Percentiles rank a stretch among this genome's conserved stretches.
Conservation (phyloP, 345 rosid genomes). For the Hibiscus trionum region DNA sequence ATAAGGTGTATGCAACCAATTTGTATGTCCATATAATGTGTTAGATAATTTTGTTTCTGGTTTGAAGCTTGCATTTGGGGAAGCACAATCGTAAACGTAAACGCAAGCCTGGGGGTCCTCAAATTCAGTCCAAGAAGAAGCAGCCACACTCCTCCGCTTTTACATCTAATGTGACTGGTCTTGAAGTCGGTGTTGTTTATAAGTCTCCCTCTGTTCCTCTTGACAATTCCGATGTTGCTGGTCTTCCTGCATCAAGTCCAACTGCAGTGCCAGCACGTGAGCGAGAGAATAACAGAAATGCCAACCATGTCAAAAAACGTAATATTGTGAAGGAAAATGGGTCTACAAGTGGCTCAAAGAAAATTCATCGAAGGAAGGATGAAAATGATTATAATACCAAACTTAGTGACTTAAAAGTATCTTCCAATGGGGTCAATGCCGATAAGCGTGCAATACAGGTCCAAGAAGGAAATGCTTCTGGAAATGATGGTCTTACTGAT, state of each 20-base stretch:
- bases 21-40: neutral
- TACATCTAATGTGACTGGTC: slow-evolving; percentile 23
- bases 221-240: slow-evolving; percentile 27
- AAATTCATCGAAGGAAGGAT: slow-evolving; percentile 26
- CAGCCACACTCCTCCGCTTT: slow-evolving; percentile 33
- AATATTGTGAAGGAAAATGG: slow-evolving; percentile 42
- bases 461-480: slow-evolving; percentile 39
- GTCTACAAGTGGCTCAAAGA: slow-evolving; percentile 26
- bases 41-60: slow-evolving; percentile 1
- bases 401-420: slow-evolving; percentile 68
- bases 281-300: slow-evolving; percentile 30
- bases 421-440: slow-evolving; percentile 32
- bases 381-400: slow-evolving; percentile 79
- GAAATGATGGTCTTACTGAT: slow-evolving; percentile 34
- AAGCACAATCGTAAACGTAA: slow-evolving; percentile 78
- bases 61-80: slow-evolving; percentile 59
- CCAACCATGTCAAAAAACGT: slow-evolving; percentile 19
- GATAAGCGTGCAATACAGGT: slow-evolving; percentile 40
- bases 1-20: neutral
- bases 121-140: slow-evolving; percentile 67
- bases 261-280: slow-evolving; percentile 24
- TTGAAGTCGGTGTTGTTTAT: slow-evolving; percentile 24
- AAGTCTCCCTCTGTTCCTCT: slow-evolving; percentile 35
- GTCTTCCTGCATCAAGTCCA: slow-evolving; percentile 23
- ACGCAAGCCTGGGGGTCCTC: slow-evolving; percentile 55